Conservation (phyloP, 257 asterid genomes). For the Penstemon eatonii region DNA sequence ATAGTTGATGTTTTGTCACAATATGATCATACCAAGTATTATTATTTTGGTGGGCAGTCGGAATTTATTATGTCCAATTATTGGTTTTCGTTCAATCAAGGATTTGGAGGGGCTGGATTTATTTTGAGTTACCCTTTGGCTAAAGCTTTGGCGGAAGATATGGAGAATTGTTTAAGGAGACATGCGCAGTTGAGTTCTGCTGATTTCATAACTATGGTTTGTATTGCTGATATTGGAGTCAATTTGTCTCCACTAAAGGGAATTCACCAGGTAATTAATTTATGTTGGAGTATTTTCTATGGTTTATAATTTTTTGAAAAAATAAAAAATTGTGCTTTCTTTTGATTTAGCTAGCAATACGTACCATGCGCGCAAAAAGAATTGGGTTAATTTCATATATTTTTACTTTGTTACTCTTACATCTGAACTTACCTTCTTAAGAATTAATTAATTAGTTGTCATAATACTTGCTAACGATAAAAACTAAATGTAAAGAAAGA, state of each 20-base stretch:
- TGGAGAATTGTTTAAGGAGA: constrained; percentile 51
- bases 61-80: constrained; percentile 54
- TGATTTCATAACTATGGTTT: constrained; percentile 56
- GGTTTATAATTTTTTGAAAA: no score
- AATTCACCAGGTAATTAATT: constrained; percentile 53
- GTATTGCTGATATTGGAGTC: constrained; percentile 67
- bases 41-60: constrained; percentile 58
- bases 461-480: no score
- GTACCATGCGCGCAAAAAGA: no score
- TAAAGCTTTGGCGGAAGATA: constrained; percentile 41
- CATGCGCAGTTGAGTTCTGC: constrained; percentile 42
- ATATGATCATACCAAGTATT: constrained; percentile 55
- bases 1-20: constrained; percentile 45
- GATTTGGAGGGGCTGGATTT: constrained; percentile 76
- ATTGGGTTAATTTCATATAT: no score
- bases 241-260: constrained; percentile 55
- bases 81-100: constrained; percentile 57
- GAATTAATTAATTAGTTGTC: neutral
- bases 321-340: no score
- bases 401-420: neutral
- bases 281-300: no score
- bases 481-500: no score
- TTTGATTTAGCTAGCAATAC: no score
- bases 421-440: neutral
- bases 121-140: constrained; percentile 63